Evolutionary conservation across 139 green algal species (phyloP).

Genomic region (Klebsormidium nitens): DNA sequence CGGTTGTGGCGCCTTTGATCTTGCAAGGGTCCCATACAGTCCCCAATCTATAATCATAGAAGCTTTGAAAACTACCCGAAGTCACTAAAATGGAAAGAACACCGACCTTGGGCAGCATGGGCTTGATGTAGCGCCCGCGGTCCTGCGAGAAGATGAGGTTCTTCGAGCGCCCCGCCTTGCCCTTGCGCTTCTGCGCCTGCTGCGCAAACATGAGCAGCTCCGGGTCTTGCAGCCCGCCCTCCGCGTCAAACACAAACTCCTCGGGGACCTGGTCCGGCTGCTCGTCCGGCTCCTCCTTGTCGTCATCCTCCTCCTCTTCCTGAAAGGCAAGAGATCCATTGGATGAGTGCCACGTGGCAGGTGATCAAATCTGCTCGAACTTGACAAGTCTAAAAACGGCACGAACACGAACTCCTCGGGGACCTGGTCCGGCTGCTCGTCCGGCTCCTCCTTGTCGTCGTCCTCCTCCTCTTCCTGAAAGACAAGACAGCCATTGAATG

Average conservation of each 20-base stretch:
- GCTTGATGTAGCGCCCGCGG: slow-evolving; percentile 90
- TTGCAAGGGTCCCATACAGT: too few species aligned
- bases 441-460: not conserved
- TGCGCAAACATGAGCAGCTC: slow-evolving; percentile 88
- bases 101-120: slow-evolving; percentile 91
- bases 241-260: slow-evolving; percentile 97
- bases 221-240: slow-evolving; percentile 91
- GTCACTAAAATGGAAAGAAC: too few species aligned
- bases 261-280: slow-evolving; percentile 83
- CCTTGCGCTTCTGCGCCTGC: slow-evolving; percentile 80
- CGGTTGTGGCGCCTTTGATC: too few species aligned
- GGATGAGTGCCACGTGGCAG: too few species aligned
- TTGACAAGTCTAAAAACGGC: too few species aligned
- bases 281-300: slow-evolving; percentile 54
- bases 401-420: slow-evolving; percentile 98
- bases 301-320: slow-evolving; percentile 43
- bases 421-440: slow-evolving; percentile 70
- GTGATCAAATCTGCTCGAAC: slow-evolving; percentile 10
- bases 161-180: slow-evolving; percentile 84
- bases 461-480: slow-evolving; percentile 12
- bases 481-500: too few species aligned
- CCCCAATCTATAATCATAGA: too few species aligned
- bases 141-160: slow-evolving; percentile 90
- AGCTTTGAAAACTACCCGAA: not conserved
- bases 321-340: not conserved